Evolutionary conservation across 768 basidiomycete genomes (phyloP).

Genomic region (Leccinum pellstonianum): DNA sequence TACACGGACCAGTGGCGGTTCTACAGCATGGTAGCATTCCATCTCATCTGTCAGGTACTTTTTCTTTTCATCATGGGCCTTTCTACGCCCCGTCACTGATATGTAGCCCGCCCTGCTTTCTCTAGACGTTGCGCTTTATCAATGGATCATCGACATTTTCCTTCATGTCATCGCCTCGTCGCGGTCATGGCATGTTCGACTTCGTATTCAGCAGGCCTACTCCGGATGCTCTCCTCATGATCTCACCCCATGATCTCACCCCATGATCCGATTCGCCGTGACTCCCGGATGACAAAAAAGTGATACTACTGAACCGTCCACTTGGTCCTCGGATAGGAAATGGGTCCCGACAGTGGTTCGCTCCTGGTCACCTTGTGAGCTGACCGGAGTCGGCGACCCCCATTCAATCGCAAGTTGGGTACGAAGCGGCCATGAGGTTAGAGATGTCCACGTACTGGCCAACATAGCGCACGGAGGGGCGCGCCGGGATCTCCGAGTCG

Average conservation of each 20-base stretch:
- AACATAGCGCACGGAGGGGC: conserved; percentile 45
- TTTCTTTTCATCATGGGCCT: not conserved
- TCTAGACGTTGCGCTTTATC: not conserved
- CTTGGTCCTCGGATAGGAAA: not conserved
- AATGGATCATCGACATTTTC: not conserved
- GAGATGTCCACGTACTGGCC: conserved; percentile 38
- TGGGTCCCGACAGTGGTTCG: not conserved
- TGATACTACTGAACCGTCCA: not conserved
- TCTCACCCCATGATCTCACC: not conserved
- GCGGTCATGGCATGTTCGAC: not conserved
- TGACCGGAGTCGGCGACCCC: no score
- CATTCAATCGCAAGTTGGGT: conserved; percentile 27
- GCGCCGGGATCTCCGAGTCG: conserved; percentile 42
- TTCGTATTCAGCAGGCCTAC: not conserved
- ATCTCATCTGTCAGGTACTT: not conserved
- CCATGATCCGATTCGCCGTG: not conserved
- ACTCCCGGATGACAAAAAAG: not conserved
- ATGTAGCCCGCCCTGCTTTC: not conserved
- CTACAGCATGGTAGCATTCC: not conserved
- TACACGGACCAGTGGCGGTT: not conserved
- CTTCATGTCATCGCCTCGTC: not conserved
- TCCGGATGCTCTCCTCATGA: not conserved
- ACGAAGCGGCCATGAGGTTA: conserved; percentile 34
- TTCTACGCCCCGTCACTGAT: not conserved
- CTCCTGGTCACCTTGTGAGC: no score